A percentile compares a stretch with the other conserved stretches of the same genome.
Evolutionary conservation across 345 rosid species (phyloP).

Genomic region (Erodium maritimum): DNA sequence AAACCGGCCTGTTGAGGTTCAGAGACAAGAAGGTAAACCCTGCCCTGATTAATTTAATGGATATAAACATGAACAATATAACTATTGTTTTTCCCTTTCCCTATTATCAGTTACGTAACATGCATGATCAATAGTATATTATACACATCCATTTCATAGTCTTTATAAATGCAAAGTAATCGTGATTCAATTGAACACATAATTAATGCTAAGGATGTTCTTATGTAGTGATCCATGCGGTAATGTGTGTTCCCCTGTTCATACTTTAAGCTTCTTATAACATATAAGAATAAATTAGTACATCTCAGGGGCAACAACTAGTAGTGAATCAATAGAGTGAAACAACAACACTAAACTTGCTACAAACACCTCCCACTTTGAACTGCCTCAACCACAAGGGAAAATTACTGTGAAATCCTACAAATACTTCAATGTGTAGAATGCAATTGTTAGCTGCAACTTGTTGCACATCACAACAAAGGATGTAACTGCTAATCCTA

Average conservation of each 20-base stretch:
- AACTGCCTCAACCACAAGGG: background rate
- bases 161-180: no score
- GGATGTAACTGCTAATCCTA: no score
- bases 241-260: no score
- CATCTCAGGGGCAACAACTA: background rate
- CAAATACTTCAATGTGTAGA: no score
- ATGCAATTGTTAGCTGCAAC: background rate
- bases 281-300: background rate
- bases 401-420: background rate
- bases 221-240: background rate
- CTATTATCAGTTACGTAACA: background rate
- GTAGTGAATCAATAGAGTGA: background rate
- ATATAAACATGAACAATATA: background rate
- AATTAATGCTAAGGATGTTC: background rate
- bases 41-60: background rate
- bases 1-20: conserved; percentile 65
- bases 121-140: background rate
- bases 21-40: conserved; percentile 53
- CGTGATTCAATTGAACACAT: background rate
- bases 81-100: background rate
- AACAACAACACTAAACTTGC: background rate
- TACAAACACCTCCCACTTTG: background rate
- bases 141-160: background rate
- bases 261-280: no score
- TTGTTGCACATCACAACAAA: no score